phyloP scores from a whole-genome alignment of 257 asterid genomes.

The Nicotiana paniculata region DNA sequence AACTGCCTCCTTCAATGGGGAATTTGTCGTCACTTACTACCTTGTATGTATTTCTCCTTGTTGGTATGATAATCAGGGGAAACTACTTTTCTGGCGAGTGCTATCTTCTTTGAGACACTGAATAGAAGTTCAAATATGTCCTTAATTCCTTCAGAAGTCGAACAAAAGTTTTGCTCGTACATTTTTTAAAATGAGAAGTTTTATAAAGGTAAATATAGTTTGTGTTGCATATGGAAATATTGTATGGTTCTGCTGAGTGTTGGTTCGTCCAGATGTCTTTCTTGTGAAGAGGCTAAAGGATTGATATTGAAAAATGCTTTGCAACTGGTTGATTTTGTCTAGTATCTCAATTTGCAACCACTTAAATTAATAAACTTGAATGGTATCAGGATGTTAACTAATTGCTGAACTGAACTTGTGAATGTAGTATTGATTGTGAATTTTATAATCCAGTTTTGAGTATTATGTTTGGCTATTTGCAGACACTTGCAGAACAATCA shows the following conservation, averaged over 20 bases:
- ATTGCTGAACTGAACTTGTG: not conserved
- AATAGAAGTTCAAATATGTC: not conserved
- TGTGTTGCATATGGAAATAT: not conserved
- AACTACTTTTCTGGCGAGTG: not conserved
- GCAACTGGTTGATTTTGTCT: not conserved
- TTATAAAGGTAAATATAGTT: not conserved
- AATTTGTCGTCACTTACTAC: slow-evolving; percentile 49
- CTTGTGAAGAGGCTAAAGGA: not conserved
- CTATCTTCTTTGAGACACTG: not conserved
- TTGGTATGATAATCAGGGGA: not conserved
- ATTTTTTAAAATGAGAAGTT: not conserved
- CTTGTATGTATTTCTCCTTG: slow-evolving; percentile 48
- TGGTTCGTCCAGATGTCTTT: not conserved
- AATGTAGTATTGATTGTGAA: not conserved
- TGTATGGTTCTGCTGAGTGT: not conserved
- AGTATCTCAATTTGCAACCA: not conserved
- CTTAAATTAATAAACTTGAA: not conserved
- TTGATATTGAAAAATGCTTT: not conserved
- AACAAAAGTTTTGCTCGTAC: not conserved
- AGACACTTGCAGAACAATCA: slow-evolving; percentile 89
- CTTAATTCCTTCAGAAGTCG: not conserved
- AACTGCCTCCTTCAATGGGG: slow-evolving; percentile 78
- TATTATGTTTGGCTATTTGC: slow-evolving; percentile 18
- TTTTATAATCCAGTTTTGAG: not conserved
- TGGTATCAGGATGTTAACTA: not conserved